Base-by-base conservation (phyloP, 768 basidiomycete genomes). In the Boletus rex-veris region DNA sequence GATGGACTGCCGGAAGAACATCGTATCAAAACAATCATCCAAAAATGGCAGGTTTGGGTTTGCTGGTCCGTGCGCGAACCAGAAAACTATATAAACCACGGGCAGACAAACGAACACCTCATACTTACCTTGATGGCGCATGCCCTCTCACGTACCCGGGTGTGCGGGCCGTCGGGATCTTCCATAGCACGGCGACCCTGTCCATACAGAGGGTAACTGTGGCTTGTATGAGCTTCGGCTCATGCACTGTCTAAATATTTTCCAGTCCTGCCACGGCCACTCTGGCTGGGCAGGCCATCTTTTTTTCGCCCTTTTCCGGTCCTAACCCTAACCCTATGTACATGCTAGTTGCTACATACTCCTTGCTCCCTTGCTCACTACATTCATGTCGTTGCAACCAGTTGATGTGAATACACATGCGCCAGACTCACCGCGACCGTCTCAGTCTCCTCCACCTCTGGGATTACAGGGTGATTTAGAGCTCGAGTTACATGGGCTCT, bases 161-260 rank as follows among this genome's bases (percentile, higher is more conserved):
- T 70, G 73, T 81, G 72, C 80, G 80, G 83, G 79, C 74, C 60
- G 71, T 75, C 68, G 77, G 76, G 70, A 74, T 63, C 71, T 76
- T 73, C 61, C 77, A 79, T 77, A 76, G 77, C 77, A 79, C 77
- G 77, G 77, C 78, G 78, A 77, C 78, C 74, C 43, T 77, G 76
- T 78, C 77, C 77, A 55, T n/a, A 58, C 75, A 77, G 73, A 74
- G 75, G 74, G 72, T 64, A 50, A 62, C 38, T 52, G 51, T 62
- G 71, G 72, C 73, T 79, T 79, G 77, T 78, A 73, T 77, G 70
- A 70, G 80, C 80, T 80, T 80, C 75, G 82, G 84, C 76, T 77
- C 80, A 84, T 84, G 85, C 83, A 86, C 79, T 78, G 82, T 85
- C 83, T 76, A 62, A 85, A 86, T 86, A 86, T 86, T 86, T 86